A percentile compares a stretch with the other conserved stretches of the same genome.
Evolutionary conservation across 345 rosid species (phyloP).

Genomic region (Citrus unshiu): DNA sequence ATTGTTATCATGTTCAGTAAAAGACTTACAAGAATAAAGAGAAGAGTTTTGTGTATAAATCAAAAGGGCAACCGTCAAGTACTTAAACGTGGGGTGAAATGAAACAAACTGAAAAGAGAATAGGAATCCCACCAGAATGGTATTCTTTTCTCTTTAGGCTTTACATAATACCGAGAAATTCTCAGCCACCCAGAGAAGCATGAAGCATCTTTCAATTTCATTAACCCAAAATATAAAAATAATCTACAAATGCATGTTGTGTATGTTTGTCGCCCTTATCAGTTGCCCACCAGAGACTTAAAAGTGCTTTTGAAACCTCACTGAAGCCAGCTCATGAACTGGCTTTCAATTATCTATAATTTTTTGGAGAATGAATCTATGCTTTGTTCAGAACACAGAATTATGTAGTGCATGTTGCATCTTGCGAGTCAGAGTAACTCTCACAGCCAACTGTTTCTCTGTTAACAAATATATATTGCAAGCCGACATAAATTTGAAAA

Average conservation of each 20-base stretch:
- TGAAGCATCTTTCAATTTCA: conserved; percentile 1
- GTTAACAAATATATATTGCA: background rate
- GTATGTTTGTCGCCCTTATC: background rate
- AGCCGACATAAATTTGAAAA: background rate
- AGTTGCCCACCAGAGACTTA: background rate
- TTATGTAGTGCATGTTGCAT: background rate
- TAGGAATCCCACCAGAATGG: conserved; percentile 22
- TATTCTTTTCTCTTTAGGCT: conserved; percentile 25
- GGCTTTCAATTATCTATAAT: background rate
- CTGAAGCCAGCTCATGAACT: background rate
- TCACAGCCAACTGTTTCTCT: background rate
- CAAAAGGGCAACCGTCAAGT: conserved; percentile 9
- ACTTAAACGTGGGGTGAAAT: conserved; percentile 19
- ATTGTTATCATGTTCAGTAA: too few species aligned
- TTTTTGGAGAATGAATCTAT: background rate
- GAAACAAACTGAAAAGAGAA: conserved; percentile 11
- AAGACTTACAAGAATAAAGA: background rate
- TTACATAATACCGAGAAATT: conserved; percentile 29
- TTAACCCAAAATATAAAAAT: background rate
- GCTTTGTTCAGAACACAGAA: background rate
- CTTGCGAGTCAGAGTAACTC: background rate
- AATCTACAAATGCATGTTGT: background rate
- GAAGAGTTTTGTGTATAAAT: background rate
- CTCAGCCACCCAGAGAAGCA: conserved; percentile 15
- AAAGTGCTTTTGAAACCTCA: background rate